Base-by-base conservation (phyloP, 345 rosid genomes). In the Arabidopsis arenosa region DNA sequence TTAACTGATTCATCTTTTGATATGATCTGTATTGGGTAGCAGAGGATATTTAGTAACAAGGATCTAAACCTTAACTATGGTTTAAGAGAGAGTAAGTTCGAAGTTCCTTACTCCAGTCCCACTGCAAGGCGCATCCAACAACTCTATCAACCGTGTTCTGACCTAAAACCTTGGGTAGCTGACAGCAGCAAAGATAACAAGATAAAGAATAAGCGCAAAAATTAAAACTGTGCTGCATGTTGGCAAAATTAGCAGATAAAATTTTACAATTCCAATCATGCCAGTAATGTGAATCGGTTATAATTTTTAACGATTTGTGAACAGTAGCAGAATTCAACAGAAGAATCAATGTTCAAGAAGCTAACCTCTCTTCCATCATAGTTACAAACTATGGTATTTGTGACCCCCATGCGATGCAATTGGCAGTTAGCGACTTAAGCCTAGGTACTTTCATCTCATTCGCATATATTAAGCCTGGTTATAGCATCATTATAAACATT, bases 321-420 rank as follows among this genome's bases (percentile, higher is more conserved):
- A 68, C 28, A 51, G 49, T 68, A 33, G 52, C 40, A 60, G 56
- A 52, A 21, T 21, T 18, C 12, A 36, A 4, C 43, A 55, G 14
- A 53, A 54, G 40, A 18, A 61, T 41, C 3, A 40, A 44, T 36
- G 53, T 26, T 63, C 17, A 63, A 57, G 76, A 74, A 40, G 63
- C 94, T 72, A 66, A 94, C 98, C 90, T 94, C 96, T 78, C 90
- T 92, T 52, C 98, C 97, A 75, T 94, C 98, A 76, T 94, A 94
- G 86, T 94, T 92, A 76, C 91, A 89, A 58, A 92, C 96, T 58
- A 94, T 75, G 65, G 96, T 85, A 85, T 94, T 94, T 51, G 97
- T 90, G 59, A 92, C 97, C 8, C 97, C 98, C 96, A 92, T 86
- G 28, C 95, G 95, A 77, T 90, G 92, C 78, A 94, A 89, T 94